Conservation (phyloP, 345 rosid genomes). For the Cardiospermum halicacabum region DNA sequence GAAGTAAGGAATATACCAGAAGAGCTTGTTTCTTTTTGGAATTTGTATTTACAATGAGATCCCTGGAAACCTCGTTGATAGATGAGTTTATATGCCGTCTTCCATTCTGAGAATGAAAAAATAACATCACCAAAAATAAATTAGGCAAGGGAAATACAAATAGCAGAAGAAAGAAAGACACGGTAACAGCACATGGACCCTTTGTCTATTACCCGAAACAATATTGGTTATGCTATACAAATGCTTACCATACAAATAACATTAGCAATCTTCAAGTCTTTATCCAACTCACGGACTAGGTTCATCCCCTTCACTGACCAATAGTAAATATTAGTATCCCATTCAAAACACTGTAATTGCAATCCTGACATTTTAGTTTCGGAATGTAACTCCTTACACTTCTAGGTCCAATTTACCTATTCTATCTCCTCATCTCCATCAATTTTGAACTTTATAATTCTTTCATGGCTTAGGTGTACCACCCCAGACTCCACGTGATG, state of each 20-base stretch:
- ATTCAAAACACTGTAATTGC: neutral
- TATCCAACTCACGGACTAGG: conserved; percentile 96
- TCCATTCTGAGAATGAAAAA: conserved; percentile 68
- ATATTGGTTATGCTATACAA: conserved; percentile 4
- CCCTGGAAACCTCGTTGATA: conserved; percentile 95
- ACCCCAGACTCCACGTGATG: too few relatives aligned
- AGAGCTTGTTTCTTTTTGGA: conserved; percentile 95
- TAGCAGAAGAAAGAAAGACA: neutral
- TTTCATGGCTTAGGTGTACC: too few relatives aligned
- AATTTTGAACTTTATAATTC: too few relatives aligned
- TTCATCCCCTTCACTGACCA: conserved; percentile 99
- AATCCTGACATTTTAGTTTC: conserved; percentile 1
- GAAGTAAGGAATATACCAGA: conserved; percentile 44
- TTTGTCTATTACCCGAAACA: neutral
- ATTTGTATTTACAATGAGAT: conserved; percentile 87
- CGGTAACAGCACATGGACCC: neutral
- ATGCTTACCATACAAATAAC: conserved; percentile 86
- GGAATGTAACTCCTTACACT: neutral
- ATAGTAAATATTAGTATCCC: conserved; percentile 35
- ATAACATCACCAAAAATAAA: conserved; percentile 20
- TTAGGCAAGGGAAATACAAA: conserved; percentile 10
- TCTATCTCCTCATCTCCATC: too few relatives aligned
- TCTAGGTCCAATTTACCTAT: too few relatives aligned
- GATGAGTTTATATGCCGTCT: conserved; percentile 88
- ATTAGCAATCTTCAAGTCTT: conserved; percentile 91